Conservation (phyloP, 768 basidiomycete genomes). For the Porpolomopsis calyptriformis region DNA sequence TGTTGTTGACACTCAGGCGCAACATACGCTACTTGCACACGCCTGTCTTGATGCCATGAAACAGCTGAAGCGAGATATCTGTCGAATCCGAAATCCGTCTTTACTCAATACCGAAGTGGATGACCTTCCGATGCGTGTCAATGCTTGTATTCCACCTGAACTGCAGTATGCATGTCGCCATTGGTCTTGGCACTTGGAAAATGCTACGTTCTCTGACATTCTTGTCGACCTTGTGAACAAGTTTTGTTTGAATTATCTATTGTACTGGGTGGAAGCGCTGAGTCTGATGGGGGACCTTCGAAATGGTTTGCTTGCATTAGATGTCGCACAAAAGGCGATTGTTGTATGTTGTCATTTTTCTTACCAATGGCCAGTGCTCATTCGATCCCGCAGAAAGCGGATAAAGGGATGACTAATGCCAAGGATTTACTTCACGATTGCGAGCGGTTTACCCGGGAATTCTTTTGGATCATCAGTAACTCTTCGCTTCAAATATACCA, state of each 20-base stretch:
- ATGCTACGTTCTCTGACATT: not conserved
- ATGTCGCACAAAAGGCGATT: no score
- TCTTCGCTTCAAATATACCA: constrained; percentile 1
- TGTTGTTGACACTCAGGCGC: constrained; percentile 3
- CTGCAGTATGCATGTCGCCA: constrained; percentile 16
- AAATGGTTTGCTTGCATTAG: no score
- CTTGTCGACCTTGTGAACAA: constrained; percentile 5
- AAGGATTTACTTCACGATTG: no score
- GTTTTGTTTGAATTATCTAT: constrained; percentile 11
- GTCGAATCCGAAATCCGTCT: constrained; percentile 5
- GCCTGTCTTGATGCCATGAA: not conserved
- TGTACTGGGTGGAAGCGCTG: constrained; percentile 18
- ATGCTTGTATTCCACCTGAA: constrained; percentile 6
- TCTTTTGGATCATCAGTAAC: not conserved
- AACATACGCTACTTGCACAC: constrained; percentile 5
- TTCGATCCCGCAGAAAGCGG: not conserved
- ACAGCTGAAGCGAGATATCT: constrained; percentile 5
- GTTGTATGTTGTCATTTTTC: not conserved
- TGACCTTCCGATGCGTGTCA: constrained; percentile 2
- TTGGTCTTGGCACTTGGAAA: constrained; percentile 13
- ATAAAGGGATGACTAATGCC: no score
- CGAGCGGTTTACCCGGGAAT: no score
- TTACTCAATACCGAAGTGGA: constrained; percentile 5
- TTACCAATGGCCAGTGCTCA: not conserved
- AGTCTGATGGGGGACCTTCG: no score